Evolutionary conservation across 164 flowering plant genomes (phyloP).

Genomic region (Aristolochia californica): DNA sequence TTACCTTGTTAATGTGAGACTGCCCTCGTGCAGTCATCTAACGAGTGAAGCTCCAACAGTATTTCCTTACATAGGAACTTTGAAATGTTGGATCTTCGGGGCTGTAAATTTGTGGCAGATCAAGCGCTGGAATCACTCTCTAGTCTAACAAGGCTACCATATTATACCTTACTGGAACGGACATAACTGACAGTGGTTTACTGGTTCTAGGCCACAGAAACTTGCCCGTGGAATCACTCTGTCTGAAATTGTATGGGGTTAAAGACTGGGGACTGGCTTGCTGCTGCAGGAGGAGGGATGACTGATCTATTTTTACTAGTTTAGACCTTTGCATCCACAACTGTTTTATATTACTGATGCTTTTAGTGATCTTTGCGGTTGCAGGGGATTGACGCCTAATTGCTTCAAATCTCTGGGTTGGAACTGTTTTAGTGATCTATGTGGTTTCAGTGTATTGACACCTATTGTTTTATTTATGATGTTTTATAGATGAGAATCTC

Average conservation of each 20-base stretch:
- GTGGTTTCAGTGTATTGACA: no score
- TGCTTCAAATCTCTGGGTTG: conserved; percentile 9
- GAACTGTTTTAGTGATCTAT: conserved; percentile 24
- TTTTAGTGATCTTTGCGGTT: conserved; percentile 29
- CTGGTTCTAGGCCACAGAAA: conserved; percentile 17
- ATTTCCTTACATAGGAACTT: conserved; percentile 17
- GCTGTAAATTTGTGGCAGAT: conserved; percentile 34
- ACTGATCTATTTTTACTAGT: conserved; percentile 15
- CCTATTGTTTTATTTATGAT: no score
- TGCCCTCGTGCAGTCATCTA: conserved; percentile 25
- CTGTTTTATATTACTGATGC: conserved; percentile 30
- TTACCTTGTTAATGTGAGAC: conserved; percentile 27
- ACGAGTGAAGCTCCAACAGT: conserved; percentile 32
- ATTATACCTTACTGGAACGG: conserved; percentile 27
- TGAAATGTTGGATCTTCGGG: conserved; percentile 28
- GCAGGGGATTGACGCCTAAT: conserved; percentile 21
- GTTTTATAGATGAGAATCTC: no score
- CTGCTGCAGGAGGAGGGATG: conserved; percentile 19
- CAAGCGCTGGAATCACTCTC: conserved; percentile 21
- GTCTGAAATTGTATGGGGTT: conserved; percentile 35
- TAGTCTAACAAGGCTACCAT: conserved; percentile 17
- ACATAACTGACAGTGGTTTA: conserved; percentile 35
- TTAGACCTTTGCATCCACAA: conserved; percentile 27
- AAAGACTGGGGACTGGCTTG: conserved; percentile 30
- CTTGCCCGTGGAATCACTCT: conserved; percentile 20